phyloP scores from a whole-genome alignment of 345 rosid species.

The Aegle marmelos region DNA sequence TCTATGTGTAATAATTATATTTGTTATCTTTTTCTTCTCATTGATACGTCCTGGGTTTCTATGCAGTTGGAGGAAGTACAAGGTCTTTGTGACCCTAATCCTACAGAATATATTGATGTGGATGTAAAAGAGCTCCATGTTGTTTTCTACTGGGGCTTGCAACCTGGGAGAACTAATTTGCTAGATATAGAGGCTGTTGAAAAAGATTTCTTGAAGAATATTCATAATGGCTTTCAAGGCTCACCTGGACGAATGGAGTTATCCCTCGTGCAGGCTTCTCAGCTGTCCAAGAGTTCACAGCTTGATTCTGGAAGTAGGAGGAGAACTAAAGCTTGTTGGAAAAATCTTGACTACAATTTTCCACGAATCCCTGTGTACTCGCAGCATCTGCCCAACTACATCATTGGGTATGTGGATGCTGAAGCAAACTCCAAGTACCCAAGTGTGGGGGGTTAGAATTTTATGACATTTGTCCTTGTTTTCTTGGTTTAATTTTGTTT shows the following conservation, averaged over 20 bases:
- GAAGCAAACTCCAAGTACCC: slow-evolving; percentile 24
- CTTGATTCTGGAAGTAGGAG: slow-evolving; percentile 27
- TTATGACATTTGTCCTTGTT: neutral
- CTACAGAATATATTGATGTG: slow-evolving; percentile 41
- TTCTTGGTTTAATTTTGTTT: neutral
- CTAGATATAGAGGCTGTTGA: slow-evolving; percentile 31
- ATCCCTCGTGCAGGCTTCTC: slow-evolving; percentile 41
- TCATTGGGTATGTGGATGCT: slow-evolving; percentile 34
- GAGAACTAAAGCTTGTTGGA: slow-evolving; percentile 43
- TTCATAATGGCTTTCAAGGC: slow-evolving; percentile 39
- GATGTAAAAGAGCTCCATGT: slow-evolving; percentile 31
- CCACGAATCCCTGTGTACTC: slow-evolving; percentile 36
- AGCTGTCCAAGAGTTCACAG: slow-evolving; percentile 31
- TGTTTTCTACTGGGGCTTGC: slow-evolving; percentile 52
- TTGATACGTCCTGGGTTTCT: slow-evolving; percentile 1
- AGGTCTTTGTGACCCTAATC: slow-evolving; percentile 55
- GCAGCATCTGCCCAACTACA: slow-evolving; percentile 37
- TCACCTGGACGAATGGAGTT: slow-evolving; percentile 32
- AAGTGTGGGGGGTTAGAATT: slow-evolving; percentile 15
- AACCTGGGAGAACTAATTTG: slow-evolving; percentile 25
- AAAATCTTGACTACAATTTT: slow-evolving; percentile 35
- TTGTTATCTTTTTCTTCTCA: neutral
- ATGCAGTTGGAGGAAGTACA: slow-evolving; percentile 51
- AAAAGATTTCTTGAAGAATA: slow-evolving; percentile 39
- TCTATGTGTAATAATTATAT: neutral